These are phyloP conservation scores for Rubia balearica DNA, from an alignment of 305 asterid genomes.

Conservation along the genomic window DNA sequence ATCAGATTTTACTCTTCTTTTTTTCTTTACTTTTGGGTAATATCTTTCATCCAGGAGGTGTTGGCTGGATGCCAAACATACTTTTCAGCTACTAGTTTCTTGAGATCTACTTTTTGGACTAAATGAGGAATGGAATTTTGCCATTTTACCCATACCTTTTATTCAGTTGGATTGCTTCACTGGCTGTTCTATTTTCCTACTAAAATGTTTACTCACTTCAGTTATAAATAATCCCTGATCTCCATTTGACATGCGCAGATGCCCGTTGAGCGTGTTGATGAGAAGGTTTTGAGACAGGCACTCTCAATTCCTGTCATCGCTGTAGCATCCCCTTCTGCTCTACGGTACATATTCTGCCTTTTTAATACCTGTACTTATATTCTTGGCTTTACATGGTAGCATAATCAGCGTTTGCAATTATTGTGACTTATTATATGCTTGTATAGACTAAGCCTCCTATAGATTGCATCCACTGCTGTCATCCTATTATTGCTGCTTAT, in stretches of 20 bases:
- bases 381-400: not conserved
- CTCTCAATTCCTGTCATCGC: conserved; percentile 67
- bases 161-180: not conserved
- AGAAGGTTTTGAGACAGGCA: conserved; percentile 42
- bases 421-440: not conserved
- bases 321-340: conserved; percentile 80
- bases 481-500: not conserved
- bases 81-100: not conserved
- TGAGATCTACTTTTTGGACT: not conserved
- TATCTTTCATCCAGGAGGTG: not conserved
- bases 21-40: not conserved
- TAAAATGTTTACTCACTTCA: not conserved
- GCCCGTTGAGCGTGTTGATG: conserved; percentile 51
- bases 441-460: not conserved
- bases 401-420: not conserved
- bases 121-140: not conserved
- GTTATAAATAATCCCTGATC: not conserved
- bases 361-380: not conserved
- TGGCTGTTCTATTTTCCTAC: not conserved
- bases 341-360: conserved; percentile 32
- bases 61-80: conserved; percentile 1
- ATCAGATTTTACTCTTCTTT: no score
- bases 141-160: not conserved
- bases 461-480: not conserved
- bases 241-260: conserved; percentile 30